Percentiles rank a stretch among this genome's conserved stretches.
phyloP scores from a whole-genome alignment of 1,139 yeast species.

The Diutina neorugosa region DNA sequence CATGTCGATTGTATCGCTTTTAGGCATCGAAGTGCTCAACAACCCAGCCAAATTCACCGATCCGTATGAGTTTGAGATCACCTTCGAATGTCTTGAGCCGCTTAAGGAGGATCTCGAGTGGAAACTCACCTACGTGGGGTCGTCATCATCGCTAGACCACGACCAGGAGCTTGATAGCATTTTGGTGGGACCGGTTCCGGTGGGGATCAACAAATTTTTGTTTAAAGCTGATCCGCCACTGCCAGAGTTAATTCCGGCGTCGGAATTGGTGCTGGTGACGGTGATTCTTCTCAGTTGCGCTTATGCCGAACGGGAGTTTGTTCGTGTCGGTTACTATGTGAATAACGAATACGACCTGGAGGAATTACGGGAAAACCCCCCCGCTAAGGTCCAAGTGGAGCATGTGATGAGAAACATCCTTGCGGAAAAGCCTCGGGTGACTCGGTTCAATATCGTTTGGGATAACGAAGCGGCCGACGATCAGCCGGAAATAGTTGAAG shows the following conservation, averaged over 20 bases:
- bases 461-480: conserved; percentile 61
- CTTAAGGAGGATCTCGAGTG: conserved; percentile 90
- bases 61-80: conserved; percentile 91
- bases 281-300: conserved; percentile 88
- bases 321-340: conserved; percentile 92
- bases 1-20: conserved; percentile 89
- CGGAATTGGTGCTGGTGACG: conserved; percentile 89
- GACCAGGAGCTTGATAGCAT: conserved; percentile 95
- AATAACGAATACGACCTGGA: conserved; percentile 93
- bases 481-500: conserved; percentile 45
- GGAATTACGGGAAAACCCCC: conserved; percentile 88
- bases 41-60: conserved; percentile 93
- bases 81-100: conserved; percentile 92
- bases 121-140: conserved; percentile 95
- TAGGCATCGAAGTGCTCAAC: conserved; percentile 85
- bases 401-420: conserved; percentile 87
- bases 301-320: conserved; percentile 88
- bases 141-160: conserved; percentile 83
- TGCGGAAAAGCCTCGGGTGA: conserved; percentile 96
- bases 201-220: conserved; percentile 86
- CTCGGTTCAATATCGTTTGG: conserved; percentile 95
- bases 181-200: conserved; percentile 95
- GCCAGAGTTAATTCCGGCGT: conserved; percentile 90
- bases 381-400: conserved; percentile 85
- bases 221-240: conserved; percentile 95